phyloP scores from a whole-genome alignment of 108 stramenopile genomes.

The Schizochytrium sp. region DNA sequence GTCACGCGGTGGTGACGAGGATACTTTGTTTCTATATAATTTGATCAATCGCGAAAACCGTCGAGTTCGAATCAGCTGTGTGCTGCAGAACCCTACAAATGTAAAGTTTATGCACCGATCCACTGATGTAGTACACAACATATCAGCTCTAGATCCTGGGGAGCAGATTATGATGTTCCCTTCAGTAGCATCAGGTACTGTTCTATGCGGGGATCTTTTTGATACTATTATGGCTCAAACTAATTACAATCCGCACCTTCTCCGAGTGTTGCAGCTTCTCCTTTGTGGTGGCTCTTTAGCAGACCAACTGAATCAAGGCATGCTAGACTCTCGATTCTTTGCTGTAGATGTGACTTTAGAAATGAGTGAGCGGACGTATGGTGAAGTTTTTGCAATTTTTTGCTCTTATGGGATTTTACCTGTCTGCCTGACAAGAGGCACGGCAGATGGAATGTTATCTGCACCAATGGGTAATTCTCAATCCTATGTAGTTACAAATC shows the following conservation, averaged over 20 bases:
- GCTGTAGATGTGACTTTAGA: background rate
- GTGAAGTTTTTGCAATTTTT: background rate
- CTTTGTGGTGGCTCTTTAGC: background rate
- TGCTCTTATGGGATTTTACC: background rate
- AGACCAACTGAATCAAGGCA: background rate
- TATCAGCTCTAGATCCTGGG: background rate
- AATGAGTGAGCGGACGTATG: background rate
- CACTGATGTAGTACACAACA: background rate
- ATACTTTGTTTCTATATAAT: slow-evolving; percentile 42
- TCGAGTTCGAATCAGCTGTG: background rate
- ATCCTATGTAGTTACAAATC: slow-evolving; percentile 38
- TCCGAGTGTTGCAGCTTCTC: background rate
- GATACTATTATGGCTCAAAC: slow-evolving; percentile 50
- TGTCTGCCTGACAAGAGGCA: background rate
- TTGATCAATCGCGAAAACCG: background rate
- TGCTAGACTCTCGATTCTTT: background rate
- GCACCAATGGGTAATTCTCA: slow-evolving; percentile 11
- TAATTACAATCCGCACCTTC: background rate
- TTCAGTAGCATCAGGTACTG: slow-evolving; percentile 35
- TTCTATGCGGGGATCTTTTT: background rate
- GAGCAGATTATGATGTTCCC: background rate
- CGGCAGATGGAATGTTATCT: background rate
- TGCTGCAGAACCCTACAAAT: background rate
- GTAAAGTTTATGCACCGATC: background rate
- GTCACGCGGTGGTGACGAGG: slow-evolving; percentile 17